Conservation (phyloP, 805 yeast species). For the Saturnispora besseyi region DNA sequence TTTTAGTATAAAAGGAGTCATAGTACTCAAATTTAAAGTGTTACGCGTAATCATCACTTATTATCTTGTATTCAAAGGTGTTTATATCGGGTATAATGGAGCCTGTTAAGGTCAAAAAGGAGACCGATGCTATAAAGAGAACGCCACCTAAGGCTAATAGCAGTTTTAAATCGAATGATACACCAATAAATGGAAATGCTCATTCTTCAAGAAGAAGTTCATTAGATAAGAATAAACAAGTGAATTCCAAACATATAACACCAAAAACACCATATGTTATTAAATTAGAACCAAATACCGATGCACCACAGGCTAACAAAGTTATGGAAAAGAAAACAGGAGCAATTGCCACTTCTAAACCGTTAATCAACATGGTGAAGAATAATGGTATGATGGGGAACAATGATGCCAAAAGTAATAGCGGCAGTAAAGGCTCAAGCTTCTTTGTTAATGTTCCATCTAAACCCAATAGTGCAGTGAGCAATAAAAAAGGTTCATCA, state of each 20-base stretch:
- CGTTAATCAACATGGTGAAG: not conserved
- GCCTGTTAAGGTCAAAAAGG: conserved; percentile 1
- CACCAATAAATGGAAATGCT: not conserved
- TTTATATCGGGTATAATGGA: not conserved
- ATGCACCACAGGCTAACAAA: not conserved
- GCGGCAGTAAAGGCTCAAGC: not conserved
- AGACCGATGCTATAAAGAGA: not conserved
- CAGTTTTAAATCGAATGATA: not conserved
- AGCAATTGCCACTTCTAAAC: not conserved
- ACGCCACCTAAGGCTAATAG: not conserved
- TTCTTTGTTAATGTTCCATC: not conserved
- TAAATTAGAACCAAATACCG: not conserved
- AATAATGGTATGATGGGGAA: not conserved
- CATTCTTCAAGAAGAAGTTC: not conserved
- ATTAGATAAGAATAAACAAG: not conserved
- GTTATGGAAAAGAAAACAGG: not conserved
- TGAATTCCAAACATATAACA: not conserved
- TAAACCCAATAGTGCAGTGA: not conserved
- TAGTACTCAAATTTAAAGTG: not conserved
- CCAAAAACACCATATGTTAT: conserved; percentile 1
- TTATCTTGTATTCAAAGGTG: not conserved
- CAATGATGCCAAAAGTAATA: not conserved
- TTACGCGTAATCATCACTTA: not conserved
- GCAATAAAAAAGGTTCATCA: not conserved
- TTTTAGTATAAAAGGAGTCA: no score